phyloP scores from a whole-genome alignment of 2,329 filamentous ascomycete species.

The Colletotrichum spinosum region DNA sequence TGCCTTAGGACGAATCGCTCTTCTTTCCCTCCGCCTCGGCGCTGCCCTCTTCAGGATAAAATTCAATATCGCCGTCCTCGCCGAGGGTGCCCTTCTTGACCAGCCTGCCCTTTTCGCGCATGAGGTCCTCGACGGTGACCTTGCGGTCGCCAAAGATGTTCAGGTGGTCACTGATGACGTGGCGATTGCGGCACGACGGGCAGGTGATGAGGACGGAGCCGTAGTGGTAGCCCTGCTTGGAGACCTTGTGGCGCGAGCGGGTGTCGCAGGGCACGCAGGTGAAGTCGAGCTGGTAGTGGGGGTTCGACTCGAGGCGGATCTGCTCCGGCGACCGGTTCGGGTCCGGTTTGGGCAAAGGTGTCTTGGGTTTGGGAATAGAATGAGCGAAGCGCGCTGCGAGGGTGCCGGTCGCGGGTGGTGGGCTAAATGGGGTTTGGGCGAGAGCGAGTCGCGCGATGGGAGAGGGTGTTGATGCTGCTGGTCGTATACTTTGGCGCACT shows the following conservation, averaged over 20 bases:
- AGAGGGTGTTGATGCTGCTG: slow-evolving; percentile 14
- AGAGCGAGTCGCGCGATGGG: slow-evolving; percentile 9
- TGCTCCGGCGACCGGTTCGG: slow-evolving; percentile 38
- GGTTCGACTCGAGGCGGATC: slow-evolving; percentile 54
- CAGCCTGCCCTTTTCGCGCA: slow-evolving; percentile 79
- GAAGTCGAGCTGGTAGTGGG: slow-evolving; percentile 89
- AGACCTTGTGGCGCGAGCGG: slow-evolving; percentile 86
- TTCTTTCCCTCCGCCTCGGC: slow-evolving; percentile 20
- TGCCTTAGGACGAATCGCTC: slow-evolving; percentile 14
- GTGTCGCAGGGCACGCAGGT: slow-evolving; percentile 88
- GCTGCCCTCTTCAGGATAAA: slow-evolving; percentile 79
- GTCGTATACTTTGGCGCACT: slow-evolving; percentile 23
- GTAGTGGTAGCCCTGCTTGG: slow-evolving; percentile 94
- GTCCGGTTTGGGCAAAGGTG: slow-evolving; percentile 36
- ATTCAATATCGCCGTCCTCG: slow-evolving; percentile 88
- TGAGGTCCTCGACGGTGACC: slow-evolving; percentile 81
- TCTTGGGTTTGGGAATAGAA: slow-evolving; percentile 40
- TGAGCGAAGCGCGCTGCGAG: slow-evolving; percentile 42
- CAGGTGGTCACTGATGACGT: slow-evolving; percentile 93
- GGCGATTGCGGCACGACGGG: slow-evolving; percentile 85
- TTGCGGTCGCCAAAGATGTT: slow-evolving; percentile 78
- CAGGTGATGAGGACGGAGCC: slow-evolving; percentile 92
- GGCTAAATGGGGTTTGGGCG: slow-evolving; percentile 1
- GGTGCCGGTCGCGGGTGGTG: background rate
- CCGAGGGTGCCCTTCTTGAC: slow-evolving; percentile 79